Conservation (phyloP, 2,329 filamentous ascomycete genomes). For the Sclerotinia sclerotiorum region DNA sequence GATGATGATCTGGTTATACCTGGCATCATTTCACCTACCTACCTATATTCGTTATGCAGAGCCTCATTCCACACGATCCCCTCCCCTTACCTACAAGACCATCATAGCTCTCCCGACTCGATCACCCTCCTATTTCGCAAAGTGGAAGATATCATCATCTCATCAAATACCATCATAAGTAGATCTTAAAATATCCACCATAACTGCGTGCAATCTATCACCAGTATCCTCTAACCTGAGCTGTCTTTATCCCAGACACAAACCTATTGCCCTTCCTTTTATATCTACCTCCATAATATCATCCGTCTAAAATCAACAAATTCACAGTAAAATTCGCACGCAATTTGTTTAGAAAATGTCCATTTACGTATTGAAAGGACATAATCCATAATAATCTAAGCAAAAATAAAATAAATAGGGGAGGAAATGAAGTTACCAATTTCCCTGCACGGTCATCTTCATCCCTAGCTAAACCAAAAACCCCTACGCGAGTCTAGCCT, state of each 20-base stretch:
- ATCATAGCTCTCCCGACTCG: not conserved
- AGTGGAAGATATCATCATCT: too few species aligned
- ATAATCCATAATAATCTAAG: not conserved
- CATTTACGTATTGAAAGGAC: not conserved
- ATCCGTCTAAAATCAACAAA: not conserved
- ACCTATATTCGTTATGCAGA: not conserved
- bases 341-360: too few species aligned
- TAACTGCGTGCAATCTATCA: not conserved
- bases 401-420: not conserved
- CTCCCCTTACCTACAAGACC: not conserved
- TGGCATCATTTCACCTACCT: not conserved
- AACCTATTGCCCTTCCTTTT: not conserved
- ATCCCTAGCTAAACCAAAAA: not conserved
- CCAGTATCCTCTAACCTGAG: not conserved
- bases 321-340: too few species aligned
- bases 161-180: not conserved
- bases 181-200: not conserved
- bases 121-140: not conserved
- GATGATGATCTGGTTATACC: not conserved
- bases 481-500: constrained; percentile 2
- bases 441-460: constrained; percentile 1
- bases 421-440: not conserved
- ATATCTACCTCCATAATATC: not conserved
- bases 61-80: not conserved
- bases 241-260: not conserved